Percentiles rank a stretch among this genome's conserved stretches.
Conservation (phyloP, 2,329 filamentous ascomycete genomes). For the Beauveria sp. region DNA sequence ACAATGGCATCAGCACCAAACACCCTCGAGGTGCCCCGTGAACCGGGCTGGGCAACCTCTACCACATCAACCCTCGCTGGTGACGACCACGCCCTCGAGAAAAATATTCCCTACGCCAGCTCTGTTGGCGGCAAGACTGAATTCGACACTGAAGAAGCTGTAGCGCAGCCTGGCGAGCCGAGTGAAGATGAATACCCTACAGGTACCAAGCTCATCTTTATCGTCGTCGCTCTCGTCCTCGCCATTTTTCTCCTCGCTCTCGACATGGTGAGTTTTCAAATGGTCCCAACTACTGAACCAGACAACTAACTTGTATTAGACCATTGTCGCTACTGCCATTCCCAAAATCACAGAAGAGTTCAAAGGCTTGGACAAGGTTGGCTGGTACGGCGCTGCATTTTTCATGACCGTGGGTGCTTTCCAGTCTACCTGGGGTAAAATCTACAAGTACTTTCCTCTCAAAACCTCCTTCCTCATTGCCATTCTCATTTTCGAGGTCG, state of each 20-base stretch:
- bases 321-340: slow-evolving; percentile 42
- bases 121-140: neutral
- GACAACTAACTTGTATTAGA: slow-evolving; percentile 19
- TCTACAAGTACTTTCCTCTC: slow-evolving; percentile 38
- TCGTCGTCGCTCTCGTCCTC: slow-evolving; percentile 14
- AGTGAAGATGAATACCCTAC: slow-evolving; percentile 10
- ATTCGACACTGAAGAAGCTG: neutral
- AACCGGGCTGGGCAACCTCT: slow-evolving; percentile 3
- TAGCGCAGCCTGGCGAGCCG: neutral
- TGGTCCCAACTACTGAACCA: no score
- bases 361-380: slow-evolving; percentile 35
- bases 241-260: slow-evolving; percentile 13
- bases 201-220: slow-evolving; percentile 10
- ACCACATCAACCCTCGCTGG: slow-evolving; percentile 7
- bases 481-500: slow-evolving; percentile 41
- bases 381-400: slow-evolving; percentile 46
- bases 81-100: slow-evolving; percentile 1
- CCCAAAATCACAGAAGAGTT: slow-evolving; percentile 41
- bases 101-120: neutral
- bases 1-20: slow-evolving; percentile 1
- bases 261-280: slow-evolving; percentile 9
- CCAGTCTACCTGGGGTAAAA: slow-evolving; percentile 31
- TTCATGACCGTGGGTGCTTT: slow-evolving; percentile 32
- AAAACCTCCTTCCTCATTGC: slow-evolving; percentile 33
- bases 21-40: slow-evolving; percentile 6